A percentile compares a stretch with the other conserved stretches of the same genome.
These are phyloP conservation scores for Solanum dulcamara DNA, from an alignment of 257 asterid species.

Conservation along the genomic window DNA sequence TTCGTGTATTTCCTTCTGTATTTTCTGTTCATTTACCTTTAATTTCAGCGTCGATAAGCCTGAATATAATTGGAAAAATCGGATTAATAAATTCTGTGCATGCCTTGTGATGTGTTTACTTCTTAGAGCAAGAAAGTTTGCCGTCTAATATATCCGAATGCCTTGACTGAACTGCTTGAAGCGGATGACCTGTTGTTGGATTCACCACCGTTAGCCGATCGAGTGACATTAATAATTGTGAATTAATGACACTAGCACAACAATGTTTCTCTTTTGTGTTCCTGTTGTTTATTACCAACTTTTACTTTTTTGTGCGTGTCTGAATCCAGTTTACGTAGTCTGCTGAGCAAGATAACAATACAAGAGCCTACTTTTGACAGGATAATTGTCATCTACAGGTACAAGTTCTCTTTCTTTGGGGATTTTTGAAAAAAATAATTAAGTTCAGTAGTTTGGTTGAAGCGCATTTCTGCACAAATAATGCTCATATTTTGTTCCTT, in stretches of 20 bases:
- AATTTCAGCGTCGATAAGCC: background rate
- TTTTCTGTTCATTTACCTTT: background rate
- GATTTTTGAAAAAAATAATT: background rate
- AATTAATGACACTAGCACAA: background rate
- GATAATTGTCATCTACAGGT: constrained; percentile 97
- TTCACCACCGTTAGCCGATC: background rate
- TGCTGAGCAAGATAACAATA: constrained; percentile 58
- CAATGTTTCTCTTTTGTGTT: background rate
- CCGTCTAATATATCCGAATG: background rate
- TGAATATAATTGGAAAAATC: background rate
- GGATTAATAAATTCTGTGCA: background rate
- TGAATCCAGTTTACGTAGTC: constrained; percentile 58
- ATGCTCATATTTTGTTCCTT: background rate
- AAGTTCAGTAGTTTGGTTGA: background rate
- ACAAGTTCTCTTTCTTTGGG: constrained; percentile 3
- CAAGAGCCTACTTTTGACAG: constrained; percentile 98
- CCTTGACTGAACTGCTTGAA: background rate
- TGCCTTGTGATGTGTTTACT: background rate
- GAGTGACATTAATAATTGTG: background rate
- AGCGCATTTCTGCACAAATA: background rate
- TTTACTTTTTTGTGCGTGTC: background rate
- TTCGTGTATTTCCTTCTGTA: background rate
- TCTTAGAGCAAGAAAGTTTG: background rate
- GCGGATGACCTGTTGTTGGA: background rate
- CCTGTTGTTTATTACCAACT: background rate